Base-by-base conservation (phyloP, 768 basidiomycete genomes). In the Phaeotremella fagi region DNA sequence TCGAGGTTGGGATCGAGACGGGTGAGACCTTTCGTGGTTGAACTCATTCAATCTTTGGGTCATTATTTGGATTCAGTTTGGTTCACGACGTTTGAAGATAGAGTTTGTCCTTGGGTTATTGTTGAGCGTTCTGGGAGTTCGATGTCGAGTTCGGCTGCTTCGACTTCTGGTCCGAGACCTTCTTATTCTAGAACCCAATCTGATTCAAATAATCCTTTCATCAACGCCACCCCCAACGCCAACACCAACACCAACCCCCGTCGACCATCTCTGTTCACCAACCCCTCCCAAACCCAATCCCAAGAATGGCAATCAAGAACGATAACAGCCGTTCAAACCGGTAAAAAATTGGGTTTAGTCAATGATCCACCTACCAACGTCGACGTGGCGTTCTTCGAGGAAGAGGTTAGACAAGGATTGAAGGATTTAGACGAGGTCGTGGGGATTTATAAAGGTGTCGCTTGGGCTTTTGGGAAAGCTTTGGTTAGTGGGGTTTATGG, bases 11-110 rank as follows among this genome's bases (percentile, higher is more conserved):
- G 45, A 5, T 64, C 64, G 22, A 28, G 63, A 23, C 49, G 68
- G 24, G 61, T 66, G 1, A 36, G 68, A 28, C 68, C 68, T 14
- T 54, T 66, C 28, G 64, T 70, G 3, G 33, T 70, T 9, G 68
- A 70, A 33, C 59, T 70, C 18, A 50, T 66, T 4, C 64, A 66
- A 29, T 57, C 68, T 12, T 45, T 70, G 20, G 65, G 68, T 0
- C 65, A 66, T 43, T 70, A 66, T 38, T 45, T 70, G 31, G 65
- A 64, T 44, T 58, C 60, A 3, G 47, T 64, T 3, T 70, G 68
- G 68, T 59, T 43, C 36, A 33, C 55, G 1, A 25, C 31, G 1
- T 55, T 54, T 42, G 60, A 61, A 0, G 33, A 55, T 26, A 22
- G 24, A 27, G 57, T 57, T 6, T 62, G 61, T 54, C 68, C 68